A percentile compares a stretch with the other conserved stretches of the same genome.
These are phyloP conservation scores for Eucalyptus coolabah DNA, from an alignment of 345 rosid species.

Conservation along the genomic window DNA sequence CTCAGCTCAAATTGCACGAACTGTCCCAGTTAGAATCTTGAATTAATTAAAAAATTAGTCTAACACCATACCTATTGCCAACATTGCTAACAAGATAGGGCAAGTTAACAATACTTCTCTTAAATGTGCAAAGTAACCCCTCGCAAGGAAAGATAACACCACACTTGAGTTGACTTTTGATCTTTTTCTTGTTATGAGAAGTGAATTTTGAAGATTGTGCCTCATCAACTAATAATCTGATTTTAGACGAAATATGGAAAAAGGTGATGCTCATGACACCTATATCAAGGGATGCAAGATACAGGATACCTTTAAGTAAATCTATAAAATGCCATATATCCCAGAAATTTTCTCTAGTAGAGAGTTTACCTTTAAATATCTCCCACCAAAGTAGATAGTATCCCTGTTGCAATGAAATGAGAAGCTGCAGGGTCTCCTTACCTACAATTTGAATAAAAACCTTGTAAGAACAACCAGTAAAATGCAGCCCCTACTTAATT, in stretches of 20 bases:
- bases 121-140: background rate
- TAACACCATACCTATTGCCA: background rate
- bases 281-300: background rate
- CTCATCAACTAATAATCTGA: background rate
- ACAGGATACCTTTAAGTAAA: background rate
- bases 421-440: slow-evolving; percentile 59
- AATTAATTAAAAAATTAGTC: background rate
- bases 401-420: slow-evolving; percentile 45
- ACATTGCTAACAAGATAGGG: background rate
- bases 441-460: slow-evolving; percentile 13
- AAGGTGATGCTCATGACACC: background rate
- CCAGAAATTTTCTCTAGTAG: background rate
- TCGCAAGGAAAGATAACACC: background rate
- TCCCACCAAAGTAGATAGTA: slow-evolving; percentile 73
- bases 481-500: background rate
- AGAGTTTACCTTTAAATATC: slow-evolving; percentile 71
- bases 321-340: background rate
- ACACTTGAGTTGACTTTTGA: background rate
- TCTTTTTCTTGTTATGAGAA: background rate
- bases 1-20: background rate
- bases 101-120: background rate
- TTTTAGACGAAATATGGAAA: background rate
- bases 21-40: background rate
- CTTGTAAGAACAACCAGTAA: background rate
- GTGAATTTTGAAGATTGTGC: background rate